Percentiles rank a stretch among this genome's conserved stretches.
These are phyloP conservation scores for Macrotyloma uniflorum DNA, from an alignment of 306 rosid genomes.

Conservation along the genomic window DNA sequence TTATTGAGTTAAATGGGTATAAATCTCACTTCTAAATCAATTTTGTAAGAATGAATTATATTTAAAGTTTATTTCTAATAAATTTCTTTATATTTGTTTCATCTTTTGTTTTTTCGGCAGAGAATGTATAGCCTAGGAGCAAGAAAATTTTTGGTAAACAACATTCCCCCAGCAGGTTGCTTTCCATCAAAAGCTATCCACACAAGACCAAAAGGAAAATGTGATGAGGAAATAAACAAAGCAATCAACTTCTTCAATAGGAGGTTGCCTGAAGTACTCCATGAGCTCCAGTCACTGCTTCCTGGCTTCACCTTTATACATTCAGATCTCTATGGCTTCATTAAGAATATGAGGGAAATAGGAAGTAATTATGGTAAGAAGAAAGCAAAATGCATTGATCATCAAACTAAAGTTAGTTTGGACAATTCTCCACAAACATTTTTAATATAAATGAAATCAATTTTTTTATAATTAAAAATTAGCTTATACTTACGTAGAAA, in stretches of 20 bases:
- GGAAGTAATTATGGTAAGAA: conserved; percentile 37
- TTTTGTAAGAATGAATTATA: no score
- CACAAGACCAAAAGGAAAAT: conserved; percentile 37
- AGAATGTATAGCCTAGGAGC: conserved; percentile 44
- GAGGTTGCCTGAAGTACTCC: conserved; percentile 21
- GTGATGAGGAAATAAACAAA: conserved; percentile 32
- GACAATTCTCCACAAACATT: no score
- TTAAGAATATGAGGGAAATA: conserved; percentile 29
- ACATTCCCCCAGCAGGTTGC: conserved; percentile 49
- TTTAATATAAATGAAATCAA: no score
- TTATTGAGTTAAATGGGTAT: no score
- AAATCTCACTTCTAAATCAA: no score
- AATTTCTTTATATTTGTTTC: neutral
- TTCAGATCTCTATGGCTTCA: conserved; percentile 35
- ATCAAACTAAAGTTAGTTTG: no score
- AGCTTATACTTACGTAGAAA: no score
- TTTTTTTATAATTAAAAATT: no score
- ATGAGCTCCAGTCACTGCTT: conserved; percentile 35
- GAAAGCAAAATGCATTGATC: neutral
- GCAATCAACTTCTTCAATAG: conserved; percentile 30
- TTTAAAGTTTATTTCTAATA: no score
- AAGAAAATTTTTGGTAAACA: conserved; percentile 43
- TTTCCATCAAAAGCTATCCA: conserved; percentile 24
- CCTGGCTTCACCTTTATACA: conserved; percentile 31
- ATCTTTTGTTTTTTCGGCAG: conserved; percentile 28